Evolutionary conservation across 2,329 filamentous ascomycete genomes (phyloP).

Genomic region (Phaeosphaeria sp.): DNA sequence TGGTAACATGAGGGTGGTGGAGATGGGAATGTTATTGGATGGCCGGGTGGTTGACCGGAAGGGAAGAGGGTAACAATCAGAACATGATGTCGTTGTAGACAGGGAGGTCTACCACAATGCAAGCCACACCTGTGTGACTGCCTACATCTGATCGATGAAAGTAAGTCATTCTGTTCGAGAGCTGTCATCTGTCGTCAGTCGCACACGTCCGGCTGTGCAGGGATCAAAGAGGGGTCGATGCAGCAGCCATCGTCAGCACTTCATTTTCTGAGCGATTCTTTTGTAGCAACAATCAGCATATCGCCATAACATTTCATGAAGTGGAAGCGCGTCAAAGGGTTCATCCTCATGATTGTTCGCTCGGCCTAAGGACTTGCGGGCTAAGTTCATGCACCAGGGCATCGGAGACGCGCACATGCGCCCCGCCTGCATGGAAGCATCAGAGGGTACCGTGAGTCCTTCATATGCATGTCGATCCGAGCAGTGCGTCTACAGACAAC

Average conservation of each 20-base stretch:
- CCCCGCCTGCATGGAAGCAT: slow-evolving; percentile 16
- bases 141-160: neutral
- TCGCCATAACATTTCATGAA: neutral
- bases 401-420: slow-evolving; percentile 2
- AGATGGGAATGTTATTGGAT: neutral
- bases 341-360: neutral
- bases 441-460: slow-evolving; percentile 12
- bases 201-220: neutral
- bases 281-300: neutral
- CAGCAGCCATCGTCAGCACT: slow-evolving; percentile 1
- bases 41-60: neutral
- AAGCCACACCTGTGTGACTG: neutral
- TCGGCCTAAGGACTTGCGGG: neutral
- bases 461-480: slow-evolving; percentile 16
- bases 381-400: slow-evolving; percentile 6
- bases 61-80: neutral
- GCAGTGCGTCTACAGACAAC: slow-evolving; percentile 12
- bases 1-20: neutral
- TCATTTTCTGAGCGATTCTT: neutral
- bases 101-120: neutral
- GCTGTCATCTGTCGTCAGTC: neutral
- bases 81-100: neutral
- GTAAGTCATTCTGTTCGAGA: neutral
- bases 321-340: neutral
- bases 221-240: slow-evolving; percentile 7